Percentiles rank a stretch among this genome's conserved stretches.
These are phyloP conservation scores for Leishmania mexicana DNA, from an alignment of 208 protist genomes.

Conservation along the genomic window DNA sequence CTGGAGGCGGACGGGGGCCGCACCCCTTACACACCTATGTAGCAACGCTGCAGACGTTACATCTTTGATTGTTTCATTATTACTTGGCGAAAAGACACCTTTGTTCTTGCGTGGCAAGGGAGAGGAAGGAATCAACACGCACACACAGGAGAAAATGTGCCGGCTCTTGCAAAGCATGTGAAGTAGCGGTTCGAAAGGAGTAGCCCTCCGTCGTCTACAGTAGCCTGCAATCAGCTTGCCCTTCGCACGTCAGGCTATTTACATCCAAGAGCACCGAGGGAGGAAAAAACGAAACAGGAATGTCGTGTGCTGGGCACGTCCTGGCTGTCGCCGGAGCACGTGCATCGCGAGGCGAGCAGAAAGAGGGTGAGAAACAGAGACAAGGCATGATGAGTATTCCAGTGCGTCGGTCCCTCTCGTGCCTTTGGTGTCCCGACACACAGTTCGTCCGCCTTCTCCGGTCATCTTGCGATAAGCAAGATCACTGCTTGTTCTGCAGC, in stretches of 20 bases:
- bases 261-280: conserved; percentile 9
- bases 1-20: not conserved
- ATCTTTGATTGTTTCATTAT: conserved; percentile 5
- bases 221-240: not conserved
- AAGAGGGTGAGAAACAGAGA: conserved; percentile 1
- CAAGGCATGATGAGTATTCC: not conserved
- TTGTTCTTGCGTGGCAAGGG: not conserved
- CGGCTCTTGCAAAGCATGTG: conserved; percentile 3
- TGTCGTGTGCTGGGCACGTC: not conserved
- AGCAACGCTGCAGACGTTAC: not conserved
- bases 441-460: not conserved
- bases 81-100: not conserved
- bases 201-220: not conserved
- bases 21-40: not conserved
- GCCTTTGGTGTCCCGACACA: not conserved
- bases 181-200: not conserved
- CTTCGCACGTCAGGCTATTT: conserved; percentile 10
- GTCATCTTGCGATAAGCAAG: not conserved
- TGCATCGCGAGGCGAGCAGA: conserved; percentile 1
- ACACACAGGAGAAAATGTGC: conserved; percentile 1
- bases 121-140: not conserved
- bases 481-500: conserved; percentile 70
- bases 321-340: conserved; percentile 5
- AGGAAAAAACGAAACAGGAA: not conserved
- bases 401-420: not conserved